These are phyloP conservation scores for Dipodascus albidus DNA, from an alignment of 805 yeast genomes.

Conservation along the genomic window DNA sequence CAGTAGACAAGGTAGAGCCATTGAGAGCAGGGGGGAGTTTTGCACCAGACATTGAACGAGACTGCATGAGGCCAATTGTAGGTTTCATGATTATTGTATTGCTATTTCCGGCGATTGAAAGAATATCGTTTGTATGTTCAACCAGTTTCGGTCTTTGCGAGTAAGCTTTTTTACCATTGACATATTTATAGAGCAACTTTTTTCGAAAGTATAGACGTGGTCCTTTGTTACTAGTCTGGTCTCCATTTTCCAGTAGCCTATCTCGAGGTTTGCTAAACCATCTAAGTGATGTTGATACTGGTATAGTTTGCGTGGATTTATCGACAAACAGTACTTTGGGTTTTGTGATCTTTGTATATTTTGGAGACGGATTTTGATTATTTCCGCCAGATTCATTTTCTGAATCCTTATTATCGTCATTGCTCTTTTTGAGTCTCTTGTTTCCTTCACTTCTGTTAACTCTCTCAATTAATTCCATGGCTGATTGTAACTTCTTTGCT, in stretches of 20 bases:
- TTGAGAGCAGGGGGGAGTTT: background rate
- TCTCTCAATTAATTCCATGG: conserved; percentile 16
- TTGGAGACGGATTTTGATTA: background rate
- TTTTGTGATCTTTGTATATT: background rate
- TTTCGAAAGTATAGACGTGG: background rate
- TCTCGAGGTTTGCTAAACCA: conserved; percentile 1
- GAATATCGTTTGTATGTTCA: background rate
- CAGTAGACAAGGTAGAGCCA: background rate
- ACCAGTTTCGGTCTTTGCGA: background rate
- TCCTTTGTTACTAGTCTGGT: background rate
- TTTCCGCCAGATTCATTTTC: background rate
- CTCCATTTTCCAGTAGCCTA: background rate
- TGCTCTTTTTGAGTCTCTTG: conserved; percentile 2
- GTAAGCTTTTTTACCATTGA: background rate
- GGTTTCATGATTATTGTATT: background rate
- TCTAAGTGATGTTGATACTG: conserved; percentile 3
- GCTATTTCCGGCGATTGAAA: background rate
- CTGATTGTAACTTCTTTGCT: conserved; percentile 18
- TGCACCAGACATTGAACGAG: background rate
- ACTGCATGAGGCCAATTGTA: background rate
- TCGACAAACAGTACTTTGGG: conserved; percentile 1
- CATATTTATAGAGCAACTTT: background rate
- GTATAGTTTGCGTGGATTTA: conserved; percentile 8
- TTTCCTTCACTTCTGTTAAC: conserved; percentile 8
- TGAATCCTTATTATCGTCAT: background rate